Evolutionary conservation across 2,329 filamentous ascomycete species (phyloP), one percentile per base, ranked within the genome.

Genomic region (Stagonosporopsis vannaccii): DNA sequence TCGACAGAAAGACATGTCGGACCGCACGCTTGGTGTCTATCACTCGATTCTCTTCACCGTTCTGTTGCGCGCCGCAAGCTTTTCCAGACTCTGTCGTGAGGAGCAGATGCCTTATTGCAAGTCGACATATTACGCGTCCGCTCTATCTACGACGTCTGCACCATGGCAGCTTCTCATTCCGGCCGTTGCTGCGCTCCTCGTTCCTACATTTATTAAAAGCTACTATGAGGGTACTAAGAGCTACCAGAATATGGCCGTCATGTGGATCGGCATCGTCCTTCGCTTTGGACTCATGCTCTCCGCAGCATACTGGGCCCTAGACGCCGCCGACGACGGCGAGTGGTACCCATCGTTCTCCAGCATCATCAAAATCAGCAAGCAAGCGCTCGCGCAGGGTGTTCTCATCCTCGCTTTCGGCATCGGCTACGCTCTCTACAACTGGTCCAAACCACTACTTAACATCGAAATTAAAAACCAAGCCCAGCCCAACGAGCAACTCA

Each of bases 51-150:
- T 92, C 1, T 98, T 99, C 70, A 82, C 95, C 53, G 72, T 92
- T 5, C 83, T 98, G 12, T 89, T 89, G 13, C 88, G 94, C 50
- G 51, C 94, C 3, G 90, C 92, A 0, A 96, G 93, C 1, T 87
- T 94, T 63, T 97, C 95, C 9, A 90, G 92, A 63, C 87, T 99
- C 19, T 99, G 95, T 74, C 89, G 95, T 55, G 95, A 99, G 75
- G 95, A 99, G 78, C 95, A 99, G 78, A 97, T 98, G 91, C 95
- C 95, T 0, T 96, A 90, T 78, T 99, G 95, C 80, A 87, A 86
- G 50, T 97, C 94, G 2, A 97, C 95, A 0, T 99, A 97, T 79
- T 99, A 99, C 72, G 90, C 92, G 4, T 97, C 94, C 0, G 86
- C 89, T 9, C 91, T 89, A 2, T 97, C 94, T 0, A 98, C 95